These are phyloP conservation scores for Lactarius deliciosus DNA, from an alignment of 768 basidiomycete species.

Conservation along the genomic window DNA sequence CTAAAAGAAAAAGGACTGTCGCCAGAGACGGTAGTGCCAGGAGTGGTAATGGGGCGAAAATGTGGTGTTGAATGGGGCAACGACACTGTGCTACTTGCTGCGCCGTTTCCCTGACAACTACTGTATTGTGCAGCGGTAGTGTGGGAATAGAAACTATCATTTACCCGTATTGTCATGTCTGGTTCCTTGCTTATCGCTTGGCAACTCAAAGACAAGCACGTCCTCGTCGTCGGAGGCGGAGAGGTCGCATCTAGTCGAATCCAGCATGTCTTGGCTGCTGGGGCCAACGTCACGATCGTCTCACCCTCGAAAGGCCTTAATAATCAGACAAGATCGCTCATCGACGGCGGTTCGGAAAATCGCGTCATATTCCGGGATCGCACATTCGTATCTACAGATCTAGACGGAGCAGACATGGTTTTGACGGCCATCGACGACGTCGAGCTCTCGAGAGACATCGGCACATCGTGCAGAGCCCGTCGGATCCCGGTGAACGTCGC, in stretches of 20 bases:
- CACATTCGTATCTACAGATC: slow-evolving; percentile 63
- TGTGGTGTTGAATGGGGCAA: background rate
- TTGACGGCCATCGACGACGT: slow-evolving; percentile 91
- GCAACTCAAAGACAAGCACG: slow-evolving; percentile 81
- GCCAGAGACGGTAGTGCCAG: background rate
- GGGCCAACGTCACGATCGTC: slow-evolving; percentile 76
- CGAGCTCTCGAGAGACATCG: slow-evolving; percentile 67
- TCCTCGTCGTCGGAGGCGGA: slow-evolving; percentile 93
- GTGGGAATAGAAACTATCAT: background rate
- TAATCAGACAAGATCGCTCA: slow-evolving; percentile 52
- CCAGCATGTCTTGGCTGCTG: slow-evolving; percentile 78
- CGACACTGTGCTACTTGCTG: background rate
- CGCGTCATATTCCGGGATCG: slow-evolving; percentile 73
- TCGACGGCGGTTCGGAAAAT: slow-evolving; percentile 44
- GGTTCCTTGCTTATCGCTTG: slow-evolving; percentile 89
- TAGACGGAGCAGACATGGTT: slow-evolving; percentile 77
- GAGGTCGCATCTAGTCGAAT: slow-evolving; percentile 88
- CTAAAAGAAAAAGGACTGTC: background rate
- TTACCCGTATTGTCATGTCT: slow-evolving; percentile 2
- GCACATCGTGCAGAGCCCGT: slow-evolving; percentile 58
- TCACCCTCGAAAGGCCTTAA: slow-evolving; percentile 68
- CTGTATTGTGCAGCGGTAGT: background rate
- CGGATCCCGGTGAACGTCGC: slow-evolving; percentile 93
- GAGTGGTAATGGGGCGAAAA: background rate
- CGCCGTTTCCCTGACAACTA: background rate